phyloP scores from a whole-genome alignment of 495 filamentous ascomycete genomes.

The Cairneyella variabilis region DNA sequence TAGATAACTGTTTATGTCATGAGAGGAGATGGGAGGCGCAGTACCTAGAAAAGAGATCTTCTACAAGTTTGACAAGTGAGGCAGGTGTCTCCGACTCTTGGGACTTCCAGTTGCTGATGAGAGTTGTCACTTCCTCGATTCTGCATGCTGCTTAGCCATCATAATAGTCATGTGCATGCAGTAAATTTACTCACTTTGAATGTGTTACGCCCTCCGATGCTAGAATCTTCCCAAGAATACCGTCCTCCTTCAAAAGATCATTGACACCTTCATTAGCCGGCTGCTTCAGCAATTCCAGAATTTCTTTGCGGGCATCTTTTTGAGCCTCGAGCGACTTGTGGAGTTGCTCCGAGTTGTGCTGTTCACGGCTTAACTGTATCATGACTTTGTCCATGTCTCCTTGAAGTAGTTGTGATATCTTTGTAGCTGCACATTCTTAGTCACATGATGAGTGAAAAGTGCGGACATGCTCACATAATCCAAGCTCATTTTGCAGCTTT shows the following conservation, averaged over 20 bases:
- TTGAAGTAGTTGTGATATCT: background rate
- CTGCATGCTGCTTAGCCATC: slow-evolving; percentile 10
- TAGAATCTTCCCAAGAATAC: slow-evolving; percentile 7
- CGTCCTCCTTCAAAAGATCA: slow-evolving; percentile 12
- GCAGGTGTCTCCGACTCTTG: slow-evolving; percentile 6
- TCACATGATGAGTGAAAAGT: no score
- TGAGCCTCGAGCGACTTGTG: slow-evolving; percentile 22
- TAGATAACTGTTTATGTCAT: no score
- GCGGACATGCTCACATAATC: no score
- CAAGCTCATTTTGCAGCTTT: background rate
- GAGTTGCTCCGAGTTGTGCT: slow-evolving; percentile 22
- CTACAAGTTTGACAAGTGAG: slow-evolving; percentile 12
- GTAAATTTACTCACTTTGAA: slow-evolving; percentile 19
- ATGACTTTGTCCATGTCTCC: slow-evolving; percentile 9
- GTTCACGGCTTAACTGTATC: slow-evolving; percentile 13
- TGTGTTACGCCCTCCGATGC: slow-evolving; percentile 6
- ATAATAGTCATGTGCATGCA: no score
- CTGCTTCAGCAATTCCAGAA: slow-evolving; percentile 28
- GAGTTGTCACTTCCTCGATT: slow-evolving; percentile 5
- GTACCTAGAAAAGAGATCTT: slow-evolving; percentile 18
- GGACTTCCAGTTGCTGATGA: slow-evolving; percentile 4
- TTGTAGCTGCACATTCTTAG: background rate
- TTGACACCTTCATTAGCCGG: slow-evolving; percentile 1
- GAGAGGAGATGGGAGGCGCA: background rate
- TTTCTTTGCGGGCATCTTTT: slow-evolving; percentile 21